Evolutionary conservation across 2,329 filamentous ascomycete genomes (phyloP), one percentile per base, ranked within the genome.

Genomic region (Beauveria australis): DNA sequence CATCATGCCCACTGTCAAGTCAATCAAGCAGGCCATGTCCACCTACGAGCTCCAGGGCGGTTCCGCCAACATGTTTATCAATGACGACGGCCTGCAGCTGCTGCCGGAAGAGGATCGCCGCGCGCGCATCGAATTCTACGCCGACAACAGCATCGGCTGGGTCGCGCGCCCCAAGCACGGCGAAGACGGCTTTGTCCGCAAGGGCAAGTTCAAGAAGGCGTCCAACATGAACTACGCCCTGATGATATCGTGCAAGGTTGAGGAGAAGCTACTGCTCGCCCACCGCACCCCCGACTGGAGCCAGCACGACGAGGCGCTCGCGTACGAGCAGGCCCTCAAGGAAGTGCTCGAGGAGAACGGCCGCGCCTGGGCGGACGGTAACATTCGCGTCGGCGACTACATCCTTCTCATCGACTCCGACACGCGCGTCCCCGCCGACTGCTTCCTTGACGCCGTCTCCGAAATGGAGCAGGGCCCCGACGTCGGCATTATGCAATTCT

Each of bases 221-320:
- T 89, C 85, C 28, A 90, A 90, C 74, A 89, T 90, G 87, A 90
- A 89, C 70, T 89, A 85, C 67, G 86, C 80, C 3, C 75, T 89
- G 60, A 81, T 40, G 88, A 80, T 65, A 73, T 88, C 58, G 84
- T 81, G 41, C 81, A 82, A 67, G 22, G 37, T 68, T 5, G 62
- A 91, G 70, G 88, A 90, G 54, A 88, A 85, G 74, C 78, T 91
- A 3, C 71, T 75, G 22, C 70, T 73, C 40, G 75, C 87, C 66
- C 73, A 84, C 60, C 84, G 89, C 57, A 75, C 78, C 12, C 73
- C 77, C 4, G 76, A 81, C 59, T 91, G 89, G 88, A 85, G 79
- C 58, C 1, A 49, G 59, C 1, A 63, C 61, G 14, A 66, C 5
- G 67, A 71, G 16, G 63, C 61, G 40, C 74, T 79, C 62, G 86